Percentiles rank a stretch among this genome's conserved stretches.
These are phyloP conservation scores for Curvularia eragrostidis DNA, from an alignment of 2,329 filamentous ascomycete species.

Conservation along the genomic window DNA sequence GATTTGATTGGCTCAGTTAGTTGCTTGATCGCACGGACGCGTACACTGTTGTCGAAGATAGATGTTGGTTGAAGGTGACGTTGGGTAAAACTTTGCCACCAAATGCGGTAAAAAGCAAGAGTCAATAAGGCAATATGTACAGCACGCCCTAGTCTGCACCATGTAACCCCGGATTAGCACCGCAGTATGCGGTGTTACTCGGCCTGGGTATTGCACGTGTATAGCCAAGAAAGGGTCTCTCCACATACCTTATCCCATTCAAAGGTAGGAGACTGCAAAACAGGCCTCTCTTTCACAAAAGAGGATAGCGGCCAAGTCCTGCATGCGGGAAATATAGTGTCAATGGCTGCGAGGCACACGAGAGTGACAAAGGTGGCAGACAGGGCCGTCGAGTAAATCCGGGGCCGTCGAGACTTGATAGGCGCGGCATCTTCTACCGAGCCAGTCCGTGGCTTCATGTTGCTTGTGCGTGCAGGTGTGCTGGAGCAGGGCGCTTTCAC, in stretches of 20 bases:
- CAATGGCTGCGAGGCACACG: conserved; percentile 26
- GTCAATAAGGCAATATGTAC: background rate
- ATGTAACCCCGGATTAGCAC: conserved; percentile 2
- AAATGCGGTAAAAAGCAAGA: background rate
- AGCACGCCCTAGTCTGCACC: background rate
- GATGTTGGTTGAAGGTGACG: background rate
- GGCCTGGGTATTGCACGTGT: conserved; percentile 1
- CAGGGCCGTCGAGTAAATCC: conserved; percentile 19
- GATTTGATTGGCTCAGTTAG: background rate
- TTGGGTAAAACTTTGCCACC: conserved; percentile 3
- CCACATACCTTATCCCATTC: conserved; percentile 35
- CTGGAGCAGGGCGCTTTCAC: background rate
- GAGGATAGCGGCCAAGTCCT: conserved; percentile 16
- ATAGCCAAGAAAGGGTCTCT: conserved; percentile 10
- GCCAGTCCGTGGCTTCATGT: conserved; percentile 34
- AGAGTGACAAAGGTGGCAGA: conserved; percentile 26
- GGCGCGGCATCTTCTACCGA: conserved; percentile 15
- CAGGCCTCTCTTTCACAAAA: conserved; percentile 5
- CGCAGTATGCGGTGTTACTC: conserved; percentile 9
- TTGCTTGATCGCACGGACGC: background rate
- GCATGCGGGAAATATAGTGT: conserved; percentile 26
- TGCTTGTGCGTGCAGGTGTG: conserved; percentile 7
- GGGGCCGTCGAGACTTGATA: conserved; percentile 18
- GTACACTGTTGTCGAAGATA: background rate
- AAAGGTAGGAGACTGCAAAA: conserved; percentile 15